Conservation (phyloP, 2,329 filamentous ascomycete species). For the Arachnopeziza araneosa region DNA sequence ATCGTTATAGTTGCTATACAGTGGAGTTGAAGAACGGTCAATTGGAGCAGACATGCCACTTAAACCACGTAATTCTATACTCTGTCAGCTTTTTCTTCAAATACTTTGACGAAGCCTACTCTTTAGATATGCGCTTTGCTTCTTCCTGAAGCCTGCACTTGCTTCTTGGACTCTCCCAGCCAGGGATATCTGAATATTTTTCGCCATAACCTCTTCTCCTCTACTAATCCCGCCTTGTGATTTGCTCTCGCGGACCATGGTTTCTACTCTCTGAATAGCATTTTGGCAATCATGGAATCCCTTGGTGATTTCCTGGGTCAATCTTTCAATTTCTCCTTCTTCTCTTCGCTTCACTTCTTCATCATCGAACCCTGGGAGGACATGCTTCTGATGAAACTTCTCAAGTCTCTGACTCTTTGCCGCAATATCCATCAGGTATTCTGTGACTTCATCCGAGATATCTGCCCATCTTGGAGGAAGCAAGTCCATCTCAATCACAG, state of each 20-base stretch:
- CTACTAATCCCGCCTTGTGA: conserved; percentile 65
- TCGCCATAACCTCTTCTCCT: conserved; percentile 92
- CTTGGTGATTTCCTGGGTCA: conserved; percentile 86
- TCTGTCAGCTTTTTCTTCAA: conserved; percentile 9
- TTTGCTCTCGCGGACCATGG: conserved; percentile 77
- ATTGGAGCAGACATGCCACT: conserved; percentile 53
- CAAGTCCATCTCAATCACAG: conserved; percentile 96
- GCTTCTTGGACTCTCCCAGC: conserved; percentile 86
- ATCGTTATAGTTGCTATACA: conserved; percentile 60
- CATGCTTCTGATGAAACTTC: conserved; percentile 93
- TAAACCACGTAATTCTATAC: conserved; percentile 66
- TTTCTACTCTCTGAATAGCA: conserved; percentile 81
- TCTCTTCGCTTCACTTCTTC: conserved; percentile 83
- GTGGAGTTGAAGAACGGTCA: conserved; percentile 49
- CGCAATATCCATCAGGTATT: conserved; percentile 73
- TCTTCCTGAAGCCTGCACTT: conserved; percentile 90
- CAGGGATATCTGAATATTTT: conserved; percentile 89
- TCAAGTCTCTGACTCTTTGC: conserved; percentile 80
- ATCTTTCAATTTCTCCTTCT: conserved; percentile 80
- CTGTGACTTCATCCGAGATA: conserved; percentile 86
- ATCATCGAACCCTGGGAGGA: conserved; percentile 93
- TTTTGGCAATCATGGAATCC: conserved; percentile 86
- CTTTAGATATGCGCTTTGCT: conserved; percentile 93
- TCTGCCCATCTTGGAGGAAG: conserved; percentile 95
- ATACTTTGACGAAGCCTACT: conserved; percentile 49